Conservation (phyloP, 1,284 basidiomycete genomes). For the Fomitopsis pinicola region DNA sequence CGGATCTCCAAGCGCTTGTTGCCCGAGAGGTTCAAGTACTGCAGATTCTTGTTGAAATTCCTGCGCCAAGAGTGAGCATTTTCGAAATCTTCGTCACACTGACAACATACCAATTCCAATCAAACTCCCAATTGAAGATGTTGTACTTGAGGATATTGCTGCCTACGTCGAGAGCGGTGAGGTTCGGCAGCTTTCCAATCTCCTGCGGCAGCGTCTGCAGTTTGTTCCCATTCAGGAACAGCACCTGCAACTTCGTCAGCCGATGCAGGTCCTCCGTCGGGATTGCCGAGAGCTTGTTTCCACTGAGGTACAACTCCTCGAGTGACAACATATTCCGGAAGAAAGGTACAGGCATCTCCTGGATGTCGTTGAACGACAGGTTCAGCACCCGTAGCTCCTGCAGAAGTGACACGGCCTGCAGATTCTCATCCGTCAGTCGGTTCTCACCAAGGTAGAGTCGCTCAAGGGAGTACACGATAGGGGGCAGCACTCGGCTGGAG, state of each 20-base stretch:
- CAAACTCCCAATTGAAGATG: constrained; percentile 98
- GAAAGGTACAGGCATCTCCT: constrained; percentile 80
- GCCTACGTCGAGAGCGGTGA: constrained; percentile 89
- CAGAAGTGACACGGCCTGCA: constrained; percentile 74
- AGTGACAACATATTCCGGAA: constrained; percentile 68
- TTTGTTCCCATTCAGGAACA: constrained; percentile 95
- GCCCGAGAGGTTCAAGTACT: constrained; percentile 86
- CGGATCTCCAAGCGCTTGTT: constrained; percentile 90
- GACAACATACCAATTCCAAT: constrained; percentile 90
- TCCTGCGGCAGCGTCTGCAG: constrained; percentile 92
- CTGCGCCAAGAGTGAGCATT: constrained; percentile 34
- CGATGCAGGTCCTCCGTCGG: constrained; percentile 85
- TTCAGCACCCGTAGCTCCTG: constrained; percentile 83
- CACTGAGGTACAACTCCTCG: constrained; percentile 89
- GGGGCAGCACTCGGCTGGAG: constrained; percentile 43
- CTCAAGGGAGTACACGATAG: constrained; percentile 71
- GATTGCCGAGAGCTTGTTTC: constrained; percentile 88
- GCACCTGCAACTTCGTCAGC: constrained; percentile 61
- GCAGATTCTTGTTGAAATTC: constrained; percentile 95
- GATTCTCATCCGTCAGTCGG: constrained; percentile 77
- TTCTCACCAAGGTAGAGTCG: constrained; percentile 91
- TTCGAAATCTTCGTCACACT: background rate
- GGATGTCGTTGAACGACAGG: constrained; percentile 93
- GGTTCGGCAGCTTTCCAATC: constrained; percentile 76
- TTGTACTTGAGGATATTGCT: constrained; percentile 97